Percentiles rank a stretch among this genome's conserved stretches.
Evolutionary conservation across 1,284 basidiomycete species (phyloP).

Genomic region (Ustilago bromivora): DNA sequence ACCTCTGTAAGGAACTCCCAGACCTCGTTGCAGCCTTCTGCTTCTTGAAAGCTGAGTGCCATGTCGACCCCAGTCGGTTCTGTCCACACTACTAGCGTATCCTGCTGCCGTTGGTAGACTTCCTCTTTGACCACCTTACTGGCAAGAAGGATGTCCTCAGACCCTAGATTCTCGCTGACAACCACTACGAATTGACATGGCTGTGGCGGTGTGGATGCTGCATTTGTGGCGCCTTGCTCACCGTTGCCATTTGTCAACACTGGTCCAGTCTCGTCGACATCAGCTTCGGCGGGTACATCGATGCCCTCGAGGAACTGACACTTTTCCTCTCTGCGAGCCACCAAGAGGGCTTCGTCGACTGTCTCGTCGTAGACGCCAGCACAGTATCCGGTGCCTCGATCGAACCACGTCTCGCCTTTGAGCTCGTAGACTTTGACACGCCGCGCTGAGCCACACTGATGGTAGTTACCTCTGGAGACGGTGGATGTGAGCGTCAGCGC

Average conservation of each 20-base stretch:
- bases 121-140: slow-evolving; percentile 67
- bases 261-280: slow-evolving; percentile 33
- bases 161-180: slow-evolving; percentile 62
- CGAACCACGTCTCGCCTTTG: slow-evolving; percentile 65
- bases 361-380: slow-evolving; percentile 68
- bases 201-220: slow-evolving; percentile 27
- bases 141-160: slow-evolving; percentile 64
- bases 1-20: slow-evolving; percentile 97
- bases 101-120: slow-evolving; percentile 71
- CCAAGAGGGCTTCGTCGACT: slow-evolving; percentile 65
- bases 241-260: slow-evolving; percentile 53
- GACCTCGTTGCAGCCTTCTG: slow-evolving; percentile 93
- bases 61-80: slow-evolving; percentile 94
- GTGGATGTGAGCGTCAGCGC: slow-evolving; percentile 62
- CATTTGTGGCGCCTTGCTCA: slow-evolving; percentile 38
- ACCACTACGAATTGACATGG: slow-evolving; percentile 63
- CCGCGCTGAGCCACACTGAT: slow-evolving; percentile 68
- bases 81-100: slow-evolving; percentile 99
- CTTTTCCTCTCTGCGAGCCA: slow-evolving; percentile 62
- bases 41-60: slow-evolving; percentile 95
- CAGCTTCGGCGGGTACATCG: slow-evolving; percentile 37
- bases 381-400: slow-evolving; percentile 68
- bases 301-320: slow-evolving; percentile 61
- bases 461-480: slow-evolving; percentile 62
- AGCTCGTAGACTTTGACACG: slow-evolving; percentile 68